These are phyloP conservation scores for Aphanomyces stellatus DNA, from an alignment of 352 stramenopile genomes.

Conservation along the genomic window DNA sequence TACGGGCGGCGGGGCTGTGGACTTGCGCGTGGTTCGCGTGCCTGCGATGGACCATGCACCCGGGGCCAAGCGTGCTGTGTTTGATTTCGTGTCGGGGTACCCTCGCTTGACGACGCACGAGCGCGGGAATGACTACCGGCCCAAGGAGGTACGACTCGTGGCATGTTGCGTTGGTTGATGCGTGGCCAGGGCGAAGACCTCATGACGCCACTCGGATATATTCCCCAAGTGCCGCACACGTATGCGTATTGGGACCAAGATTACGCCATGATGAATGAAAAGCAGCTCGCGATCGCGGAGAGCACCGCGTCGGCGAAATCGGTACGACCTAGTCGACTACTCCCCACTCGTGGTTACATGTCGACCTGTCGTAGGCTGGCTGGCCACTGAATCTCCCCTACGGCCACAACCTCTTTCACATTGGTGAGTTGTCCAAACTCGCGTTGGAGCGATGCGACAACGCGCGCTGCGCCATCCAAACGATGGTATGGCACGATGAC, in stretches of 20 bases:
- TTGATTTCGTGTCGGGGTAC: constrained; percentile 52
- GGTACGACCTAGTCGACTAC: too few relatives aligned
- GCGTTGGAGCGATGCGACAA: constrained; percentile 40
- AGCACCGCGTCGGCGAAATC: constrained; percentile 38
- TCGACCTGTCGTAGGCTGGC: constrained; percentile 32
- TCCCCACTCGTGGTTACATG: too few relatives aligned
- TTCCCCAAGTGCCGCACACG: constrained; percentile 45
- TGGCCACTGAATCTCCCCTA: constrained; percentile 14
- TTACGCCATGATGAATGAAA: constrained; percentile 68
- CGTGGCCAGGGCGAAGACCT: not conserved
- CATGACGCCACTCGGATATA: constrained; percentile 29
- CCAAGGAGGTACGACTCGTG: too few relatives aligned
- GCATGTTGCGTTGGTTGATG: too few relatives aligned
- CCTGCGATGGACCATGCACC: constrained; percentile 58
- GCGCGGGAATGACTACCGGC: constrained; percentile 56
- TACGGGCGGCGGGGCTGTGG: constrained; percentile 57
- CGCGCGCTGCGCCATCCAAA: constrained; percentile 30
- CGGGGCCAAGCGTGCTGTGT: constrained; percentile 36
- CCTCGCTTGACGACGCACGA: constrained; percentile 60
- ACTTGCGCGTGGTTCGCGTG: constrained; percentile 87
- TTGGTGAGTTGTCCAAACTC: constrained; percentile 37
- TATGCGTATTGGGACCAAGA: constrained; percentile 59
- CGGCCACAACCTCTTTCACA: constrained; percentile 33
- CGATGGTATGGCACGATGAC: constrained; percentile 34
- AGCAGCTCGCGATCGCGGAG: constrained; percentile 55